A percentile compares a stretch with the other conserved stretches of the same genome.
phyloP scores from a whole-genome alignment of 176 grass and related monocot genomes.

The Pontederia paniculata region DNA sequence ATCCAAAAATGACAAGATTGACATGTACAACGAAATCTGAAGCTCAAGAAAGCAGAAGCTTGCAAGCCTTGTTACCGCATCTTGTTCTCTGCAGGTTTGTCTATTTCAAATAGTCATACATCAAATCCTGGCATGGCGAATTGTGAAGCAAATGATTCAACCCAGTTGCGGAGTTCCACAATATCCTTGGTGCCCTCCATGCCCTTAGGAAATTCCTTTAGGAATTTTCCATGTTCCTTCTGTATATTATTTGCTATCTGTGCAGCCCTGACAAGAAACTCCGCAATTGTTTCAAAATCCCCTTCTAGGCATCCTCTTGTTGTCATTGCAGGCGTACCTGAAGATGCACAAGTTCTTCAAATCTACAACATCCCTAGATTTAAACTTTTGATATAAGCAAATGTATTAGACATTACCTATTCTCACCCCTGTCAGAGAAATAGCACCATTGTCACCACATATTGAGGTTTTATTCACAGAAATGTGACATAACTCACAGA shows the following conservation, averaged over 20 bases:
- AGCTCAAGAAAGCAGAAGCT: too few relatives aligned
- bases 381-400: not conserved
- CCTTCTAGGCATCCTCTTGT: slow-evolving; percentile 77
- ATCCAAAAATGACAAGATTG: too few relatives aligned
- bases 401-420: slow-evolving; percentile 39
- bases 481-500: slow-evolving; percentile 53
- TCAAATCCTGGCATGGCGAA: slow-evolving; percentile 43
- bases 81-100: too few relatives aligned
- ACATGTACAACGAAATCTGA: too few relatives aligned
- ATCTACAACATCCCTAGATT: not conserved
- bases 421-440: slow-evolving; percentile 50
- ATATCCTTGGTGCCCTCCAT: slow-evolving; percentile 58
- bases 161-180: slow-evolving; percentile 22
- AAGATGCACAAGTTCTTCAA: not conserved
- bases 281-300: slow-evolving; percentile 55
- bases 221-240: slow-evolving; percentile 53
- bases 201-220: slow-evolving; percentile 41
- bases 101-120: slow-evolving; percentile 4
- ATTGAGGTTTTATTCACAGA: slow-evolving; percentile 62
- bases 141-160: slow-evolving; percentile 31
- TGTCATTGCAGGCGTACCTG: slow-evolving; percentile 85
- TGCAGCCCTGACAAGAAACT: slow-evolving; percentile 61
- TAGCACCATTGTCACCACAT: slow-evolving; percentile 46
- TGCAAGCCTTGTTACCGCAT: too few relatives aligned
- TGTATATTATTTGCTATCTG: slow-evolving; percentile 50